Percentiles rank a stretch among this genome's conserved stretches.
Evolutionary conservation across 768 basidiomycete species (phyloP).

Genomic region (Naganishia vaughanmartiniae): DNA sequence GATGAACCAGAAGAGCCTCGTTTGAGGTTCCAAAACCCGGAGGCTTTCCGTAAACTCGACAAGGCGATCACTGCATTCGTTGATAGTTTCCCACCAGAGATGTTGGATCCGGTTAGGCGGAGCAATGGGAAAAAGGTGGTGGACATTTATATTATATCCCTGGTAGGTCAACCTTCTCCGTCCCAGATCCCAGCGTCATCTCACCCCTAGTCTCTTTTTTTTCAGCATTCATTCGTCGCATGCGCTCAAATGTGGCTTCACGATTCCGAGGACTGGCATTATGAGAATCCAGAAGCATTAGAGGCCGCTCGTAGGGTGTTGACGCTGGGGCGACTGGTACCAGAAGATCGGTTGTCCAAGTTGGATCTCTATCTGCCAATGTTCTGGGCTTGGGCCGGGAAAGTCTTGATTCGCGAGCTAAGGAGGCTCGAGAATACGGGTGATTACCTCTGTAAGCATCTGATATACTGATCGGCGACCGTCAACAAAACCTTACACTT

Average conservation of each 20-base stretch:
- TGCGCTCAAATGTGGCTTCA: slow-evolving; percentile 26
- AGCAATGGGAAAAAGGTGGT: not conserved
- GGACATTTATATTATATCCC: slow-evolving; percentile 2
- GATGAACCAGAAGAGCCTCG: not conserved
- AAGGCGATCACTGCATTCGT: slow-evolving; percentile 24
- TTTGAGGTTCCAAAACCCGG: slow-evolving; percentile 5
- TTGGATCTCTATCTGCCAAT: slow-evolving; percentile 24
- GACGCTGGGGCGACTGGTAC: slow-evolving; percentile 16
- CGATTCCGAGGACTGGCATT: slow-evolving; percentile 21
- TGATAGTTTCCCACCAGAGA: slow-evolving; percentile 20
- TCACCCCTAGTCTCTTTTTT: not conserved
- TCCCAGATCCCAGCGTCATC: not conserved
- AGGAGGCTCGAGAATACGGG: slow-evolving; percentile 14
- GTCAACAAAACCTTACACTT: not conserved
- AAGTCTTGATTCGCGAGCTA: slow-evolving; percentile 27
- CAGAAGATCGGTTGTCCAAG: slow-evolving; percentile 9
- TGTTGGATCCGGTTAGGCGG: slow-evolving; percentile 24
- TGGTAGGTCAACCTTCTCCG: slow-evolving; percentile 3
- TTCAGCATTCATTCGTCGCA: slow-evolving; percentile 14
- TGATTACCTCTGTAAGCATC: slow-evolving; percentile 21
- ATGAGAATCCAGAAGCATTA: slow-evolving; percentile 26
- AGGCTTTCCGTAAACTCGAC: slow-evolving; percentile 21
- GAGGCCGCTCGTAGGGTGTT: slow-evolving; percentile 21
- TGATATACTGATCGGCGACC: not conserved
- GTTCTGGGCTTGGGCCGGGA: slow-evolving; percentile 25